Evolutionary conservation across 2,329 filamentous ascomycete species (phyloP), one percentile per base, ranked within the genome.

Genomic region (Leptosphaerulina australis): DNA sequence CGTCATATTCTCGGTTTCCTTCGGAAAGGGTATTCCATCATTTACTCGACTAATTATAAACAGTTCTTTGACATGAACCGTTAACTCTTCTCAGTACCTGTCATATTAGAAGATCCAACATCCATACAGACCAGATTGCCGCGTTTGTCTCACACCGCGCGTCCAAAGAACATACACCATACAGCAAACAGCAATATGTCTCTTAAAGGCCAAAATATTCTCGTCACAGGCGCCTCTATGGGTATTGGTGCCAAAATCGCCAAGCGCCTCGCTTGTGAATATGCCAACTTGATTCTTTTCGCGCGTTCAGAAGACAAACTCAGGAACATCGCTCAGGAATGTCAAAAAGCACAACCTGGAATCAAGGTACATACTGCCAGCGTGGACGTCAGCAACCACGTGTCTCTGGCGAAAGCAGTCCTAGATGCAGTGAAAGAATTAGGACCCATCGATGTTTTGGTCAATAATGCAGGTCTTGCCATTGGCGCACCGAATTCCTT

Each of bases 381-480:
- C 15, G 74, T 77, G 44, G 65, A 74, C 37, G 58, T 73, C 17
- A 66, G 68, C 35, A 54, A 71, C 14, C 60, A 70, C 12, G 58
- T 59, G 1, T 64, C 69, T 0, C 60, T 76, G 1, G 58, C 68
- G 5, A 58, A 38, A 2, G 63, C 62, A 9, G 49, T 68, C 2
- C 54, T 66, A 5, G 48, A 51, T 7, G 30, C 59, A 10, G 53
- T 62, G 6, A 26, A 61, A 3, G 63, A 74, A 34, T 41, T 73
- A 3, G 70, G 71, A 0, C 58, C 65, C 1, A 75, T 80, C 15
- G 76, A 79, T 33, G 67, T 79, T 10, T 67, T 80, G 0, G 67
- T 80, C 58, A 80, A 80, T 57, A 79, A 80, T 43, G 75, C 77
- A 1, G 77, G 77, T 0, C 71, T 81, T 4, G 77, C 78, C 0